These are phyloP conservation scores for Sugiyamaella japonica DNA, from an alignment of 1,139 yeast genomes.

Conservation along the genomic window DNA sequence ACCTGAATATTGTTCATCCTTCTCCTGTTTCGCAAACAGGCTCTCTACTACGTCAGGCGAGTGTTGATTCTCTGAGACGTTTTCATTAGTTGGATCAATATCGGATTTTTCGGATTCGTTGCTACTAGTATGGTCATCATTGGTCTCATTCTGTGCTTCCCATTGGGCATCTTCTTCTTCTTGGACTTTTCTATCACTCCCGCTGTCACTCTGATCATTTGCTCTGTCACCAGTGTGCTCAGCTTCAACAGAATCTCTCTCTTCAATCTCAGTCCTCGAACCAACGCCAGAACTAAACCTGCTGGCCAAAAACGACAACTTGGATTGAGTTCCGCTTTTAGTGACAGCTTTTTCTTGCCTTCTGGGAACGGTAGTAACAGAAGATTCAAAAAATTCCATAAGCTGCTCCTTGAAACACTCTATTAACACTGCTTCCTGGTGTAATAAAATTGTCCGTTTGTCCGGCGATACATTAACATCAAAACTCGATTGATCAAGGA, in stretches of 20 bases:
- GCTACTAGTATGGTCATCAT: background rate
- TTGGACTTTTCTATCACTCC: slow-evolving; percentile 9
- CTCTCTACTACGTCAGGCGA: slow-evolving; percentile 17
- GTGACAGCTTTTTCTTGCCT: slow-evolving; percentile 2
- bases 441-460: slow-evolving; percentile 69
- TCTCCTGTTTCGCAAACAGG: slow-evolving; percentile 18
- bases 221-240: background rate
- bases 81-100: slow-evolving; percentile 8
- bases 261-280: background rate
- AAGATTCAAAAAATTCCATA: slow-evolving; percentile 28
- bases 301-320: background rate
- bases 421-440: slow-evolving; percentile 59
- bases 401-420: slow-evolving; percentile 46
- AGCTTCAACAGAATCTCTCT: background rate
- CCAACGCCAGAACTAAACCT: background rate
- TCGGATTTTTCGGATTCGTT: background rate
- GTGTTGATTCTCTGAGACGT: background rate
- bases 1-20: slow-evolving; percentile 3
- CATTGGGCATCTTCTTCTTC: background rate
- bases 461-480: slow-evolving; percentile 94
- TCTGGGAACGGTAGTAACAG: slow-evolving; percentile 37
- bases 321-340: slow-evolving; percentile 8
- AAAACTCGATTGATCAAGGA: slow-evolving; percentile 51
- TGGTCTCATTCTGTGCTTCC: background rate
- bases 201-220: background rate